phyloP scores from a whole-genome alignment of 78 protist species.

The Fonticula alba region DNA sequence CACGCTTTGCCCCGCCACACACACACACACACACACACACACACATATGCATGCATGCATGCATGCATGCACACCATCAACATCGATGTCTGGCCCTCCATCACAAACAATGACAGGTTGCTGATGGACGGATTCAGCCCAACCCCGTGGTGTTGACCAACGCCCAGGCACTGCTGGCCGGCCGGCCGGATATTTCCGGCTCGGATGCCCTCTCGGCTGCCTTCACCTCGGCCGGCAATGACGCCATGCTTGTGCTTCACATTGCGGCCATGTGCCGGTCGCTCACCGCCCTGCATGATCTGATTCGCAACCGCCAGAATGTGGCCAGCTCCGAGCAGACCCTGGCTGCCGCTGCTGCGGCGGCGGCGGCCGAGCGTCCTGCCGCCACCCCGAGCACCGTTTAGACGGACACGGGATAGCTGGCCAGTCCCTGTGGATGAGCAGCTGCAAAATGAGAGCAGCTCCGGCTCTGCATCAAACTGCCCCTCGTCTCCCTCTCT shows the following conservation, averaged over 20 bases:
- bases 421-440: too few relatives aligned
- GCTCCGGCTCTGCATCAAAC: too few relatives aligned
- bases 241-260: constrained; percentile 67
- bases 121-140: background rate
- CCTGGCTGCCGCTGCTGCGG: too few relatives aligned
- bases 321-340: constrained; percentile 4
- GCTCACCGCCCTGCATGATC: constrained; percentile 76
- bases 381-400: too few relatives aligned
- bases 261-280: constrained; percentile 71
- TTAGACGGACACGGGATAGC: too few relatives aligned
- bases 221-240: constrained; percentile 60
- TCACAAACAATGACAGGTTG: background rate
- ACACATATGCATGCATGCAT: too few relatives aligned
- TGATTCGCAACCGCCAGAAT: constrained; percentile 84
- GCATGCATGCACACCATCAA: constrained; percentile 54
- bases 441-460: too few relatives aligned
- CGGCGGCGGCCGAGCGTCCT: too few relatives aligned
- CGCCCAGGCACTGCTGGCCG: too few relatives aligned
- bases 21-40: background rate
- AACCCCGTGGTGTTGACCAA: constrained; percentile 2
- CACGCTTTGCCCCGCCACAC: background rate
- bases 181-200: too few relatives aligned
- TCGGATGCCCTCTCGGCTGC: constrained; percentile 25
- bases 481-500: too few relatives aligned
- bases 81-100: background rate